Evolutionary conservation across 2,329 filamentous ascomycete genomes (phyloP).

Genomic region (Cryphonectria carpinicola): DNA sequence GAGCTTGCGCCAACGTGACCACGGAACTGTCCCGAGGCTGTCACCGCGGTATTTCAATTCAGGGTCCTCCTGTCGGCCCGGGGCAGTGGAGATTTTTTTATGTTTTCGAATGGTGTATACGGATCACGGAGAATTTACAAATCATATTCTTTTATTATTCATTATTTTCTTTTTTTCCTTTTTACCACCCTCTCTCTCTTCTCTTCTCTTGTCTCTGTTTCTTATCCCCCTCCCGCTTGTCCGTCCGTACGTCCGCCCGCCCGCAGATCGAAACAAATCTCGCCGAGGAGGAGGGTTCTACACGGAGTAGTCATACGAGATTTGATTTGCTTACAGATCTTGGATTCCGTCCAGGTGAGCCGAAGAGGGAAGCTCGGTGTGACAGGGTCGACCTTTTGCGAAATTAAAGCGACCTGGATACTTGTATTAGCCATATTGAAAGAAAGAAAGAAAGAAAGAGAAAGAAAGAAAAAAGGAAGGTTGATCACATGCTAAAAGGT

Average conservation of each 20-base stretch:
- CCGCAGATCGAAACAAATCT: not conserved
- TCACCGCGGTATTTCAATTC: not conserved
- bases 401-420: not conserved
- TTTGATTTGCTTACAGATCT: not conserved
- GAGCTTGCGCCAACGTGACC: not conserved
- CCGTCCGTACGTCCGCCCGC: not conserved
- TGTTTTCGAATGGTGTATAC: not conserved
- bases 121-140: not conserved
- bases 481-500: not conserved
- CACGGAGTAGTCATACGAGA: not conserved
- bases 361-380: slow-evolving; percentile 5
- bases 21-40: slow-evolving; percentile 2
- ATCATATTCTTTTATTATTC: not conserved
- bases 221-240: not conserved
- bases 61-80: not conserved
- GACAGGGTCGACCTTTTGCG: not conserved
- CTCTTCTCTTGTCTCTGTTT: not conserved
- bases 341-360: not conserved
- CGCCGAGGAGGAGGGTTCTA: not conserved
- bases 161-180: not conserved
- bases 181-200: not conserved
- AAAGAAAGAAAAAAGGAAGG: not conserved
- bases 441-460: not conserved
- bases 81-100: not conserved
- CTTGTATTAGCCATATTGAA: not conserved